phyloP scores from a whole-genome alignment of 176 grass and related monocot species.

The Chloris gayana region DNA sequence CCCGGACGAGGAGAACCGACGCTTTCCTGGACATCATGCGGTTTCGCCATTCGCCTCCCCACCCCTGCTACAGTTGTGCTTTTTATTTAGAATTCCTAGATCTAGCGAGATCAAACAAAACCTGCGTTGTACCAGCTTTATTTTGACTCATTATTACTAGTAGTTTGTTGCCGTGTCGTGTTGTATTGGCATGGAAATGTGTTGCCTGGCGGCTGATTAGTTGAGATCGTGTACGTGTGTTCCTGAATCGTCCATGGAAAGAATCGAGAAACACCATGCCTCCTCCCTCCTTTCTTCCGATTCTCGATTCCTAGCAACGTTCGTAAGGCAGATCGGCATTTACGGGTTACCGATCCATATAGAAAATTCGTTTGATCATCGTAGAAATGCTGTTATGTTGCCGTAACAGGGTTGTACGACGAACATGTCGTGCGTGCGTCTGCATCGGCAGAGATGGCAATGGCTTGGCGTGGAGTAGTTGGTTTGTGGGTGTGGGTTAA shows the following conservation, averaged over 20 bases:
- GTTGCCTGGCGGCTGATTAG: neutral
- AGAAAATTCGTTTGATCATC: neutral
- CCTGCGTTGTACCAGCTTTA: neutral
- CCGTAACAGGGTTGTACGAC: conserved; percentile 6
- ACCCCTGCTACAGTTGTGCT: neutral
- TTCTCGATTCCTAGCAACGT: neutral
- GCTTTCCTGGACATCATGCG: neutral
- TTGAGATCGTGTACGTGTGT: neutral
- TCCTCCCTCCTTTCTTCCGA: neutral
- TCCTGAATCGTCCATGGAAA: neutral
- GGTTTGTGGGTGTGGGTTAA: neutral
- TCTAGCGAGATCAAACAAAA: conserved; percentile 28
- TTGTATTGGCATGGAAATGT: neutral
- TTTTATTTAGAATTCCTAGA: conserved; percentile 25
- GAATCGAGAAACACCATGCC: neutral
- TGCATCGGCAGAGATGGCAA: neutral
- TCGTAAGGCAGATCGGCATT: neutral
- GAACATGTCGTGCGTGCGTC: neutral
- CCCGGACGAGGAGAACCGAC: neutral
- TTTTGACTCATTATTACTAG: neutral
- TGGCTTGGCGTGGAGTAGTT: neutral
- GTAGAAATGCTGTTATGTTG: neutral
- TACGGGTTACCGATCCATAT: neutral
- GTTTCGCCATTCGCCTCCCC: neutral
- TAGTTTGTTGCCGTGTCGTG: conserved; percentile 4